Base-by-base conservation (phyloP, 306 rosid species). In the Vicia villosa region DNA sequence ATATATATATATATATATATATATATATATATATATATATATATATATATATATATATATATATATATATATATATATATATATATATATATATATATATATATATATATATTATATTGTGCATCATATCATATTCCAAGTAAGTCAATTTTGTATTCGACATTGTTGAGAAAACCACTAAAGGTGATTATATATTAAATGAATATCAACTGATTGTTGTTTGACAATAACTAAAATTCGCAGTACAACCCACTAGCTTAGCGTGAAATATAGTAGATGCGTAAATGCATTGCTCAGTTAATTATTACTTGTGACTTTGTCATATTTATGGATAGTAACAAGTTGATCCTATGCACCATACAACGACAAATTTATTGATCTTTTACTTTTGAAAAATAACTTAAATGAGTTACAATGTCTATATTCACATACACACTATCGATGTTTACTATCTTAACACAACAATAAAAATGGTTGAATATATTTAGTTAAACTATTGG, bases 401-500 rank as follows among this genome's bases (percentile, higher is more conserved):
- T 16, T 1, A 13, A 13, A 12, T 12, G 5, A 38, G 16, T 6
- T 38, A 11, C 10, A 62, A 12, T n/a, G 16, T 15, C 24, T 19
- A 14, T 1, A 8, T 11, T 37, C 49, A 20, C 10, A 40, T 15
- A n/a, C 20, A 46, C 46, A 1, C 47, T 20, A 40, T 40, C 55
- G 38, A 42, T 64, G 69, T 64, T 42, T 42, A 42, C 69, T 41
- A 59, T n/a, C n/a, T n/a, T 45, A 16, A 15, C 13, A 16, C 26
- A 30, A 51, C 24, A 20, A 11, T 52, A 57, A 28, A 28, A 14
- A 3, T 19, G 14, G 6, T 19, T 8, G 10, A 9, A 51, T 4
- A 38, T 12, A 14, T 42, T 42, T 12, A 12, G 47, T 42, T 12
- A 41, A 41, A 11, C 47, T 42, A 11, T 13, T 4, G 47, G 16